A percentile compares a stretch with the other conserved stretches of the same genome.
Evolutionary conservation across 2,329 filamentous ascomycete genomes (phyloP).

Genomic region (Exophiala spinifera): DNA sequence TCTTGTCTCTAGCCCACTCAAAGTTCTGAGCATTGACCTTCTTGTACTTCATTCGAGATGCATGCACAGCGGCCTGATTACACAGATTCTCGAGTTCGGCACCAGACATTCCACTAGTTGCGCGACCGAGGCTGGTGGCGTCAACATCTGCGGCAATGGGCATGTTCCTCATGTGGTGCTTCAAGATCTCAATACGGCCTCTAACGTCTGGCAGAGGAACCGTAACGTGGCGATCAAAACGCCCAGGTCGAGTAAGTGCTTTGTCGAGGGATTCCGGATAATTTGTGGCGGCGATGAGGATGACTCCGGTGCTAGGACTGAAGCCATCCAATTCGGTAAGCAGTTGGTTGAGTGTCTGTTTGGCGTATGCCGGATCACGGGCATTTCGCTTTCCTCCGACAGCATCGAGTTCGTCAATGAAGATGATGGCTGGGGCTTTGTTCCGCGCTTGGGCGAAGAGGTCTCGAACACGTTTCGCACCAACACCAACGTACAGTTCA

Average conservation of each 20-base stretch:
- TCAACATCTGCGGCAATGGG: slow-evolving; percentile 78
- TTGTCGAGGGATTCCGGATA: slow-evolving; percentile 93
- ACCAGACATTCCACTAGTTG: slow-evolving; percentile 87
- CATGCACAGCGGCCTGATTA: slow-evolving; percentile 91
- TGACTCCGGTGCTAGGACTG: slow-evolving; percentile 88
- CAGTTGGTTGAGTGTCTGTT: slow-evolving; percentile 95
- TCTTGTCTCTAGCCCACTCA: slow-evolving; percentile 97
- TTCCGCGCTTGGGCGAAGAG: slow-evolving; percentile 77
- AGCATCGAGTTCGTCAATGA: slow-evolving; percentile 91
- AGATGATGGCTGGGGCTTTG: slow-evolving; percentile 90
- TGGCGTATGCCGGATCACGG: slow-evolving; percentile 88
- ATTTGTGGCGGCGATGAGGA: slow-evolving; percentile 95
- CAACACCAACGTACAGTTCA: slow-evolving; percentile 95
- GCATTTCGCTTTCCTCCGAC: slow-evolving; percentile 93
- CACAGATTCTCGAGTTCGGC: slow-evolving; percentile 95
- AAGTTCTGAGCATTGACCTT: slow-evolving; percentile 76
- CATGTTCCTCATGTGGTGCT: slow-evolving; percentile 91
- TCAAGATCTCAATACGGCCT: slow-evolving; percentile 85
- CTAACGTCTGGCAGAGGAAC: slow-evolving; percentile 90
- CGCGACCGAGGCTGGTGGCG: slow-evolving; percentile 75
- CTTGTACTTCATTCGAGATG: slow-evolving; percentile 78
- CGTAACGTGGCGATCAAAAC: slow-evolving; percentile 88
- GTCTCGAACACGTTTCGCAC: slow-evolving; percentile 92
- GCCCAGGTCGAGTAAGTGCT: slow-evolving; percentile 86
- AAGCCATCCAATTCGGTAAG: slow-evolving; percentile 97